Base-by-base conservation (phyloP, 805 yeast species). In the Saccharomycopsis fodiens region DNA sequence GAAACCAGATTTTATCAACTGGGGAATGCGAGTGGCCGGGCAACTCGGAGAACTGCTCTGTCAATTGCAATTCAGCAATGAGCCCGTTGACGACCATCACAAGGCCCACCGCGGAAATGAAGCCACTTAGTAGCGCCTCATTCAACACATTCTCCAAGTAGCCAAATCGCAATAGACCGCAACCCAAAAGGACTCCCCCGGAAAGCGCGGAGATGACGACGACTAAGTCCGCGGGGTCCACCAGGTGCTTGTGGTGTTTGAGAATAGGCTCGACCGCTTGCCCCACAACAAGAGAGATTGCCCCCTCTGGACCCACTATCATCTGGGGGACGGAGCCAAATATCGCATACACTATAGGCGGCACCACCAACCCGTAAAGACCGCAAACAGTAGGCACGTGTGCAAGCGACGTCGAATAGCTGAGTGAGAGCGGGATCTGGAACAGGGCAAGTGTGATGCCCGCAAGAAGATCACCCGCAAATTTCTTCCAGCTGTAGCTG, bases 241-340 rank as follows among this genome's bases (percentile, higher is more conserved):
- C 54, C 23, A 57, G 54, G 21, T 61, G 65, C 10, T 55, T 65
- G 49, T 66, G 64, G 53, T 66, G 78, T 19, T 65, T 69, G 20
- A 70, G 54, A 39, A 70, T 59, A n/a, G 71, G 75, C 48, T 81
- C 83, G 7, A 85, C 76, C 0, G 82, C 78, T 55, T 83, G 91
- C 1, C 96, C 96, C 21, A 84, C 79, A 12, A 88, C 78, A 55
- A 89, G 67, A 0, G 94, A 85, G 6, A 86, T 78, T 0, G 95
- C 89, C 16, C 91, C 89, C 60, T 88, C 94, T 1, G 96, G 96
- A 0, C 96, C 96, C 16, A 88, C 94, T 34, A 87, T 79, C 82
- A 88, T 77, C 48, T 81, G 82, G 0, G 96, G 96, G 1, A 87
- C 94, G 0, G 93, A 76, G 0, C 96, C 96, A 48, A 87, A 69